Evolutionary conservation across 2,329 filamentous ascomycete genomes (phyloP).

Genomic region (Xylariomycetidae sp.): DNA sequence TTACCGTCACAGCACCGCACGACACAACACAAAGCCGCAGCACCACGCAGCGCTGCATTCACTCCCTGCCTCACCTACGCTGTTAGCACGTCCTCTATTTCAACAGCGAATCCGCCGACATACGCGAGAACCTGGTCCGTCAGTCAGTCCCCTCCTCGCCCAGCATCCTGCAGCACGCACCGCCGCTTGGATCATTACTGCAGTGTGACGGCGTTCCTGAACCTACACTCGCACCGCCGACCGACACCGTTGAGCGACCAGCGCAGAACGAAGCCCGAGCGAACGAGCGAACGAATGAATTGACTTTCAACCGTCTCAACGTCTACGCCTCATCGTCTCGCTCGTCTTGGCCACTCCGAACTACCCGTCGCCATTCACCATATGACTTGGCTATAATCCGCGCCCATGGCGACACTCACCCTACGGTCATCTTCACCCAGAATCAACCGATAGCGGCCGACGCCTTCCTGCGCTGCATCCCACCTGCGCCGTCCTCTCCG

Average conservation of each 20-base stretch:
- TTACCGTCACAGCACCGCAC: no score
- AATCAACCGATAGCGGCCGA: constrained; percentile 19
- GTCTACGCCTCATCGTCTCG: constrained; percentile 7
- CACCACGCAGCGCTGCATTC: no score
- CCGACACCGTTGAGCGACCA: not conserved
- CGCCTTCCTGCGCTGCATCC: constrained; percentile 12
- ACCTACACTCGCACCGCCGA: constrained; percentile 1
- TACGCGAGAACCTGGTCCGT: no score
- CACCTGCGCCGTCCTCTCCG: constrained; percentile 3
- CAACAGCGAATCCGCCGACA: no score
- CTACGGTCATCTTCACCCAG: constrained; percentile 18
- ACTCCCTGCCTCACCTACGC: no score
- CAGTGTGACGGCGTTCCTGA: constrained; percentile 12
- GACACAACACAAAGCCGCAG: no score
- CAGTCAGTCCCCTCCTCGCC: no score
- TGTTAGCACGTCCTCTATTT: no score
- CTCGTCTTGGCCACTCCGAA: constrained; percentile 9
- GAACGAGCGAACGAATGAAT: constrained; percentile 6
- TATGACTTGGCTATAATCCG: constrained; percentile 14
- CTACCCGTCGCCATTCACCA: no score
- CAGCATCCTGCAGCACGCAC: no score
- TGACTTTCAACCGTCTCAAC: constrained; percentile 5
- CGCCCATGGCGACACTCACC: constrained; percentile 28
- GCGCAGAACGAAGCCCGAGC: constrained; percentile 3
- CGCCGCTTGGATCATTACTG: no score